phyloP scores from a whole-genome alignment of 2,329 filamentous ascomycete genomes.

The Clonostachys byssicola region DNA sequence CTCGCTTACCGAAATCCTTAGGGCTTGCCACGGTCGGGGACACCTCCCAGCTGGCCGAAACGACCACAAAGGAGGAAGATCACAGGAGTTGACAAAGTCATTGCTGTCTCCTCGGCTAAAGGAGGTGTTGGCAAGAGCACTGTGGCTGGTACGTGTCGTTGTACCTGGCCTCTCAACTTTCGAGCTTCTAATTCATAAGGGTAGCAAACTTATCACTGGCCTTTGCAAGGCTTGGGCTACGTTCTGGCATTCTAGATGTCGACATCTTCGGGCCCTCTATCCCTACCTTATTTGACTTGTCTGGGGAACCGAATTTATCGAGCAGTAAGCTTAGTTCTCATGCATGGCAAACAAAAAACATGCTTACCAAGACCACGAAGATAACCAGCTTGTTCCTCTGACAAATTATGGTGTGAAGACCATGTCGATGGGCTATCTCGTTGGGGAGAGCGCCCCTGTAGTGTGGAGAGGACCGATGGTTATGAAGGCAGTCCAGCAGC shows the following conservation, averaged over 20 bases:
- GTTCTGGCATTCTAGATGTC: slow-evolving; percentile 85
- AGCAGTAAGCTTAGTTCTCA: slow-evolving; percentile 45
- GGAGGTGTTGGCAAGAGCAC: slow-evolving; percentile 98
- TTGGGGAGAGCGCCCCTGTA: slow-evolving; percentile 74
- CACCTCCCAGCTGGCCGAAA: slow-evolving; percentile 54
- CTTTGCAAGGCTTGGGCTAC: slow-evolving; percentile 76
- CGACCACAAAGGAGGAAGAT: slow-evolving; percentile 80
- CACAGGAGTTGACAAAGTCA: slow-evolving; percentile 80
- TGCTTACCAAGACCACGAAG: slow-evolving; percentile 25
- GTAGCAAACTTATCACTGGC: slow-evolving; percentile 78
- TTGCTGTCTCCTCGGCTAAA: slow-evolving; percentile 96
- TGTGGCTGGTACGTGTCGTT: slow-evolving; percentile 60
- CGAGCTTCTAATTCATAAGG: neutral
- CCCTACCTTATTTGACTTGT: slow-evolving; percentile 81
- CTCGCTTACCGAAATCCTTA: slow-evolving; percentile 24
- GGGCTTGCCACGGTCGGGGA: slow-evolving; percentile 79
- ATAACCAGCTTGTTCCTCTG: slow-evolving; percentile 79
- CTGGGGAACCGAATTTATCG: slow-evolving; percentile 73
- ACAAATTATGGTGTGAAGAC: slow-evolving; percentile 95
- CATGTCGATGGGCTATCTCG: slow-evolving; percentile 97
- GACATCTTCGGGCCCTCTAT: slow-evolving; percentile 97
- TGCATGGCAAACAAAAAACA: neutral
- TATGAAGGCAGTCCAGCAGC: slow-evolving; percentile 92
- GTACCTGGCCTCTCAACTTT: neutral
- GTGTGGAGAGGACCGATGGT: slow-evolving; percentile 98